Conservation (phyloP, 1,284 basidiomycete species). For the Exobasidium cylindrosporum region DNA sequence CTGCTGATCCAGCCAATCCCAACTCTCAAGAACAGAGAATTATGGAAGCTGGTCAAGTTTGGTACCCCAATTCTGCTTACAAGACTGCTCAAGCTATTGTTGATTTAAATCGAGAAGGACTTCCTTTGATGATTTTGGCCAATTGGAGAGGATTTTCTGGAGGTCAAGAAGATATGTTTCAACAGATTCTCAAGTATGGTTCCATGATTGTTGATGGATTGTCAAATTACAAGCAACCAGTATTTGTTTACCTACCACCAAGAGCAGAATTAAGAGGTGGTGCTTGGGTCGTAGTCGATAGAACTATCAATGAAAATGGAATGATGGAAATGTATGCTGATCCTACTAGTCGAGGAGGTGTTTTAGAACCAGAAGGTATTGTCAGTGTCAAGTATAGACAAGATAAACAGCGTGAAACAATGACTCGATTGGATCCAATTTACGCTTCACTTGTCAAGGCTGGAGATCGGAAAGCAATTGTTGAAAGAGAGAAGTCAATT, state of each 20-base stretch:
- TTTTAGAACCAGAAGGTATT: slow-evolving; percentile 90
- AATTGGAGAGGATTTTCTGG: slow-evolving; percentile 99
- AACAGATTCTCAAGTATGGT: slow-evolving; percentile 56
- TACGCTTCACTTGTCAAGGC: slow-evolving; percentile 62
- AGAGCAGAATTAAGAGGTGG: slow-evolving; percentile 98
- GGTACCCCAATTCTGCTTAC: slow-evolving; percentile 99
- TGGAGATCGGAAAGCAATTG: slow-evolving; percentile 62
- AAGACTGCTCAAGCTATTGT: slow-evolving; percentile 99
- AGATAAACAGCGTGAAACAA: slow-evolving; percentile 80
- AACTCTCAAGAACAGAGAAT: slow-evolving; percentile 95
- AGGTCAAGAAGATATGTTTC: slow-evolving; percentile 92
- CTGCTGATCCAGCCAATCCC: slow-evolving; percentile 98
- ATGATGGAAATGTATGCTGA: slow-evolving; percentile 93
- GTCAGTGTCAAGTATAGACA: slow-evolving; percentile 64
- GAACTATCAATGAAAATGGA: slow-evolving; percentile 84
- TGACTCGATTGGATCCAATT: slow-evolving; percentile 85
- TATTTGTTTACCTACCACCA: slow-evolving; percentile 97
- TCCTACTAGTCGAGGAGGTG: slow-evolving; percentile 89
- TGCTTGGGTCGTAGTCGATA: slow-evolving; percentile 98
- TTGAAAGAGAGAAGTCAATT: slow-evolving; percentile 76
- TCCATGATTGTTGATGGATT: slow-evolving; percentile 88
- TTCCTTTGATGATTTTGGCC: slow-evolving; percentile 96
- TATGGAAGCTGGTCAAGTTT: slow-evolving; percentile 98
- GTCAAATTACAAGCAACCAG: slow-evolving; percentile 94
- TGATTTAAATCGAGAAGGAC: slow-evolving; percentile 94